Evolutionary conservation across 2,329 filamentous ascomycete genomes (phyloP), one percentile per base, ranked within the genome.

Genomic region (Knufia fluminis): DNA sequence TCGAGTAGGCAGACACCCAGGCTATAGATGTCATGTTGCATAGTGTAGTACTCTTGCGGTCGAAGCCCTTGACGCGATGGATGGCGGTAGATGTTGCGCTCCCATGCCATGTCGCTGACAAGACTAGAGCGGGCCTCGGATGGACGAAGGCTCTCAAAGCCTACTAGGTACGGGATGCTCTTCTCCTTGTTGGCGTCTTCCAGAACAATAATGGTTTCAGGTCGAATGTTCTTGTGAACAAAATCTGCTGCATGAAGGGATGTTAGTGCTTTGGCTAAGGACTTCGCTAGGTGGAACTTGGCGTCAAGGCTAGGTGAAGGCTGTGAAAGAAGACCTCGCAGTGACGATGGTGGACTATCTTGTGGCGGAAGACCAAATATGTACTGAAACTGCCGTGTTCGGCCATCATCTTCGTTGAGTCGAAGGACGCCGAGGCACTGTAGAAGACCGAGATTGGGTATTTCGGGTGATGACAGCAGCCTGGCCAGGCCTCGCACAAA

Each of bases 21-120:
- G 48, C 73, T 76, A 58, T 79, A 79, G 9, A 79, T 73, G 51
- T 79, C 75, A 55, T 79, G 75, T 46, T 75, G 69, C 70, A 78
- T 77, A 1, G 54, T 60, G 52, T 75, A 78, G 0, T 54, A 48
- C 1, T 71, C 64, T 22, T 66, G 59, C 0, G 65, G 62, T 2
- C 54, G 52, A 0, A 63, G 19, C 0, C 74, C 73, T 54, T 77
- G 73, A 0, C 75, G 67, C 0, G 54, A 51, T 0, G 74, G 73
- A 53, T 79, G 75, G 1, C 70, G 67, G 52, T 78, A 79, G 0
- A 79, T 35, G 42, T 77, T 71, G n/a, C 62, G 60, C 4, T 70
- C 59, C 68, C 66, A 71, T 1, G 52, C 57, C 1, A 48, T 48
- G 53, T 76, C 72, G 0, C 69, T 70, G 1, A 44, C 19, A 1